Conservation (phyloP, 768 basidiomycete genomes). For the Gloeopeniophorella convolvens region DNA sequence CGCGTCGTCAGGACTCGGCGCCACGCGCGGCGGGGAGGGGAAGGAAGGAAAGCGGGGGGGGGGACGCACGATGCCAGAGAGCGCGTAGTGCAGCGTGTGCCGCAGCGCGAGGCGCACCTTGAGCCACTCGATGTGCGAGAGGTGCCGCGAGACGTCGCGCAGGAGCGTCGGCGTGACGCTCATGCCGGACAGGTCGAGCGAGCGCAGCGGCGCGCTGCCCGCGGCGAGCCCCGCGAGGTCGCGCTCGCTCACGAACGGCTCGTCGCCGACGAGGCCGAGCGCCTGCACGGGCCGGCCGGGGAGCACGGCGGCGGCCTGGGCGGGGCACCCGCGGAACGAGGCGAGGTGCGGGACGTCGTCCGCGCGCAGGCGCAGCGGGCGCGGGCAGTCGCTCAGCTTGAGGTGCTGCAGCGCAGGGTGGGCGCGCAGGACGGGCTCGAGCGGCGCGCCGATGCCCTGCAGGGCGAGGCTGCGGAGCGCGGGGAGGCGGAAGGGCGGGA, state of each 20-base stretch:
- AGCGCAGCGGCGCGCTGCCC: slow-evolving; percentile 42
- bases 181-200: slow-evolving; percentile 55
- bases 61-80: slow-evolving; percentile 57
- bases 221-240: slow-evolving; percentile 46
- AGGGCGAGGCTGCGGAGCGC: slow-evolving; percentile 28
- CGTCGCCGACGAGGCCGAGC: slow-evolving; percentile 51
- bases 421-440: slow-evolving; percentile 31
- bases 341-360: slow-evolving; percentile 41
- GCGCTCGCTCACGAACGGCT: slow-evolving; percentile 46
- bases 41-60: neutral
- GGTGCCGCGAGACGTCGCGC: slow-evolving; percentile 46
- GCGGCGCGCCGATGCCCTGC: slow-evolving; percentile 30
- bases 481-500: slow-evolving; percentile 26
- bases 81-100: slow-evolving; percentile 58
- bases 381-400: slow-evolving; percentile 38
- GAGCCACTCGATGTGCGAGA: slow-evolving; percentile 44
- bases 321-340: slow-evolving; percentile 54
- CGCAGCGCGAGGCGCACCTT: slow-evolving; percentile 53
- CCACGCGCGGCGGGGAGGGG: neutral
- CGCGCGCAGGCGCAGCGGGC: slow-evolving; percentile 36
- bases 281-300: slow-evolving; percentile 54
- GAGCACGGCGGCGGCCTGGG: slow-evolving; percentile 51
- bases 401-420: slow-evolving; percentile 37
- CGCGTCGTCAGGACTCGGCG: too few relatives aligned
- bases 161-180: slow-evolving; percentile 51